A percentile compares a stretch with the other conserved stretches of the same genome.
Conservation (phyloP, 176 grass and related monocot genomes). For the bread wheat (Triticum aestivum) region IWGSC_CS_RefSeq_v2.1 NC_057805.1:17074901-17075400, state of each 20-base stretch:
- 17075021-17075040: slow-evolving; percentile 99
- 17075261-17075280: slow-evolving; percentile 44
- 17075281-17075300: slow-evolving; percentile 43
- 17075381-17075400: slow-evolving; percentile 61
- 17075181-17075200: slow-evolving; percentile 72
- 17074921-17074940: not conserved
- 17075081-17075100: slow-evolving; percentile 82
- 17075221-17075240: slow-evolving; percentile 53
- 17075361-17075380: slow-evolving; percentile 77
- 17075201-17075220: slow-evolving; percentile 78
- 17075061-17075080: slow-evolving; percentile 73
- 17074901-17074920: not conserved
- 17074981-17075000: not conserved
- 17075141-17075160: slow-evolving; percentile 85
- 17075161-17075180: slow-evolving; percentile 88
- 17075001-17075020: slow-evolving; percentile 1
- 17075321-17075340: not conserved
- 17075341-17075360: slow-evolving; percentile 37
- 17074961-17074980: not conserved
- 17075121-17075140: slow-evolving; percentile 75
- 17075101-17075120: slow-evolving; percentile 76
- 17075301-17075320: not conserved
- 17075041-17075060: slow-evolving; percentile 88
- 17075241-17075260: slow-evolving; percentile 29
- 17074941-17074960: not conserved